Percentiles rank a stretch among this genome's conserved stretches.
These are phyloP conservation scores for Rhypophila decipiens DNA, from an alignment of 495 filamentous ascomycete species.

Conservation along the genomic window DNA sequence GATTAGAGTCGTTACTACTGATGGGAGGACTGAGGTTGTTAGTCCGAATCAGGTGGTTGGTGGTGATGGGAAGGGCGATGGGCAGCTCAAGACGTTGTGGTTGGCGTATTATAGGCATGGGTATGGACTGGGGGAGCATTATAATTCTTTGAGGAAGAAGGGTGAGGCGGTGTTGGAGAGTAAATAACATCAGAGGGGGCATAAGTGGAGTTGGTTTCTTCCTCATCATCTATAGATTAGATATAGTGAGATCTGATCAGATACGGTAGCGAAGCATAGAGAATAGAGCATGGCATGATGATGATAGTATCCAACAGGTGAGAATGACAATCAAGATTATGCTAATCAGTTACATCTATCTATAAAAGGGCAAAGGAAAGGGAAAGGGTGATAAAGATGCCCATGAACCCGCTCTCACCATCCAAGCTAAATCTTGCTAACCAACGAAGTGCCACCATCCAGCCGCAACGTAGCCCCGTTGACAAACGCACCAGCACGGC, in stretches of 20 bases:
- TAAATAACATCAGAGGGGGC: neutral
- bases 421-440: constrained; percentile 28
- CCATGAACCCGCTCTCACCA: too few relatives aligned
- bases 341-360: too few relatives aligned
- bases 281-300: too few relatives aligned
- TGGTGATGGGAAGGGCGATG: constrained; percentile 14
- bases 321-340: too few relatives aligned
- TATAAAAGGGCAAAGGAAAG: too few relatives aligned
- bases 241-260: too few relatives aligned
- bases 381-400: too few relatives aligned
- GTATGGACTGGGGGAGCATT: constrained; percentile 92
- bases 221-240: too few relatives aligned
- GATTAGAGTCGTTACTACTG: constrained; percentile 75
- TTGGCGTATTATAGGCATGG: constrained; percentile 90
- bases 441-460: constrained; percentile 53
- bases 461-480: constrained; percentile 71
- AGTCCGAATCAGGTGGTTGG: constrained; percentile 41
- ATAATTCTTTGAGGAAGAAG: constrained; percentile 65
- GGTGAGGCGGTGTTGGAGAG: neutral
- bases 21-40: constrained; percentile 72
- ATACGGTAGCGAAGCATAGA: too few relatives aligned
- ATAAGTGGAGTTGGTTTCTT: neutral
- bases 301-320: too few relatives aligned
- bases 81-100: constrained; percentile 56
- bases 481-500: constrained; percentile 64